These are phyloP conservation scores for Petunia hybrid DNA, from an alignment of 305 asterid genomes.

Conservation along the genomic window DNA sequence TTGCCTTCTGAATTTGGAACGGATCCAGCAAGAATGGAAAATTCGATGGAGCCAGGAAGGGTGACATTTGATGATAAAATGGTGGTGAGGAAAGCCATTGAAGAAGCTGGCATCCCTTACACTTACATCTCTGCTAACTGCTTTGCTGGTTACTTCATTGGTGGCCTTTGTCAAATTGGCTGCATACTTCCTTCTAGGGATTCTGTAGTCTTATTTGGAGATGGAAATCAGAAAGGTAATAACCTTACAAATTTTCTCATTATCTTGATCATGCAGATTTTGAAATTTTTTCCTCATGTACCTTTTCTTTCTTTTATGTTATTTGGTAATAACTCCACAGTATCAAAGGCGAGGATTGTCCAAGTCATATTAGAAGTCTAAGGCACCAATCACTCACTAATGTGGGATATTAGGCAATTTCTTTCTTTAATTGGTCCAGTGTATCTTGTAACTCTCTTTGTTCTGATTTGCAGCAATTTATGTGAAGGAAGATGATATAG, in stretches of 20 bases:
- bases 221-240: conserved; percentile 55
- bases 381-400: too few species aligned
- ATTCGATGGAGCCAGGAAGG: conserved; percentile 75
- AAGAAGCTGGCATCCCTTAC: conserved; percentile 73
- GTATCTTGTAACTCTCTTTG: not conserved
- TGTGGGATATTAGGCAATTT: too few species aligned
- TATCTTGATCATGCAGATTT: not conserved
- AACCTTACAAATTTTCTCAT: not conserved
- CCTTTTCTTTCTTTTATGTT: not conserved
- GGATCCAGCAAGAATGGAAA: conserved; percentile 72
- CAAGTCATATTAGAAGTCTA: too few species aligned
- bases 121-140: conserved; percentile 81
- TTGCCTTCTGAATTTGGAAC: conserved; percentile 85
- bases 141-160: conserved; percentile 74
- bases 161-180: conserved; percentile 67
- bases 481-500: conserved; percentile 60
- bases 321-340: too few species aligned
- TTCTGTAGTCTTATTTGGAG: conserved; percentile 51
- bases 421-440: too few species aligned
- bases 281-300: not conserved
- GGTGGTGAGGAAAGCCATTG: conserved; percentile 68
- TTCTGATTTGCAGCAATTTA: conserved; percentile 45
- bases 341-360: too few species aligned
- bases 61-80: conserved; percentile 84
- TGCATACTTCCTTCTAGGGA: conserved; percentile 69